Conservation (phyloP, 306 rosid genomes). For the Neltuma alba region DNA sequence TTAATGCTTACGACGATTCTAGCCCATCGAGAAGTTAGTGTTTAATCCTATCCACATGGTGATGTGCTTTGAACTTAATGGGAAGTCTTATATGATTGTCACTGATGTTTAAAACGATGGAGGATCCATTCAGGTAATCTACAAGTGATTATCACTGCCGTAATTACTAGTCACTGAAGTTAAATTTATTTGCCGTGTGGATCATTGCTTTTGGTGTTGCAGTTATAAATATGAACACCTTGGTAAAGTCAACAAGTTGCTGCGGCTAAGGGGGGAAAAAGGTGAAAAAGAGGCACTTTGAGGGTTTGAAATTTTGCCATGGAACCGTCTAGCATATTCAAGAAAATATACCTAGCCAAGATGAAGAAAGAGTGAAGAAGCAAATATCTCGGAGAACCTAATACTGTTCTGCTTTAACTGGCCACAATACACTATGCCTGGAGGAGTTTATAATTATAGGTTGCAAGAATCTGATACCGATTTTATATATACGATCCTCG, state of each 20-base stretch:
- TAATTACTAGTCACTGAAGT: too few species aligned
- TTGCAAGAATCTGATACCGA: conserved; percentile 7
- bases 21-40: background rate
- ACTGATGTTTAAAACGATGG: background rate
- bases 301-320: background rate
- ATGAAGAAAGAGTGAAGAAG: background rate
- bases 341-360: background rate
- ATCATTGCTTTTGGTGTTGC: background rate
- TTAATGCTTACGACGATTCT: background rate
- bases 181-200: too few species aligned
- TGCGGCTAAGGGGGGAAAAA: background rate
- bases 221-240: background rate
- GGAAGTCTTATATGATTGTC: background rate
- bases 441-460: background rate
- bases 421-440: background rate
- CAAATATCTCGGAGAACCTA: background rate
- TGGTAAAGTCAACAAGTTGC: background rate
- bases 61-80: background rate
- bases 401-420: conserved; percentile 6
- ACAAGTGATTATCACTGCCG: too few species aligned
- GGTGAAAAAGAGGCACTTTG: background rate
- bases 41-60: background rate
- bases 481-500: background rate
- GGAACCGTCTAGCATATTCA: background rate
- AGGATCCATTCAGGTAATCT: background rate